Conservation (phyloP, 2,329 filamentous ascomycete genomes). For the Fusarium siculi region DNA sequence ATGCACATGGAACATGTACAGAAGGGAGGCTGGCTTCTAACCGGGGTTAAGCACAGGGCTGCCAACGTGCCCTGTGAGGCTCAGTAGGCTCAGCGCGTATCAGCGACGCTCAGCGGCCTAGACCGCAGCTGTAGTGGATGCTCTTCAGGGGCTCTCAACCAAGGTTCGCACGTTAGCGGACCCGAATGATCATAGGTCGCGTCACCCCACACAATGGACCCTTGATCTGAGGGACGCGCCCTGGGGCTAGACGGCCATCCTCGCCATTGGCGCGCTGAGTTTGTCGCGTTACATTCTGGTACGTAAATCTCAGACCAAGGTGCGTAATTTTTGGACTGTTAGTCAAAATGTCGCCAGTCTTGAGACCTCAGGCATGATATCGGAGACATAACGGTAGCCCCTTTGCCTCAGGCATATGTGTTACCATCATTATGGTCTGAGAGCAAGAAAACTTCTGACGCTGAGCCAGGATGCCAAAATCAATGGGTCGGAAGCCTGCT, state of each 20-base stretch:
- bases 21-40: slow-evolving; percentile 27
- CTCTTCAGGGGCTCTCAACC: slow-evolving; percentile 30
- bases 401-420: slow-evolving; percentile 47
- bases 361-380: slow-evolving; percentile 38
- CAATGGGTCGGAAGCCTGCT: background rate
- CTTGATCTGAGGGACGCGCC: slow-evolving; percentile 29
- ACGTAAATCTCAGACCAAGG: slow-evolving; percentile 40
- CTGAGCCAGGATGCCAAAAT: background rate
- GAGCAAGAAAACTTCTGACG: background rate
- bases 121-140: slow-evolving; percentile 23
- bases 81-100: slow-evolving; percentile 25
- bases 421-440: slow-evolving; percentile 34
- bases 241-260: slow-evolving; percentile 10
- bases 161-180: slow-evolving; percentile 14
- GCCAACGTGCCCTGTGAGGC: slow-evolving; percentile 33
- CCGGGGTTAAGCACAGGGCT: slow-evolving; percentile 22
- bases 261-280: slow-evolving; percentile 2
- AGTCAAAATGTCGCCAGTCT: background rate
- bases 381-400: slow-evolving; percentile 10
- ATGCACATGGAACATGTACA: slow-evolving; percentile 29
- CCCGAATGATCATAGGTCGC: slow-evolving; percentile 16
- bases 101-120: slow-evolving; percentile 23
- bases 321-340: slow-evolving; percentile 34
- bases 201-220: slow-evolving; percentile 36
- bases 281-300: slow-evolving; percentile 3